phyloP scores from a whole-genome alignment of 2,329 filamentous ascomycete species.

The Fusarium veterinarium region DNA sequence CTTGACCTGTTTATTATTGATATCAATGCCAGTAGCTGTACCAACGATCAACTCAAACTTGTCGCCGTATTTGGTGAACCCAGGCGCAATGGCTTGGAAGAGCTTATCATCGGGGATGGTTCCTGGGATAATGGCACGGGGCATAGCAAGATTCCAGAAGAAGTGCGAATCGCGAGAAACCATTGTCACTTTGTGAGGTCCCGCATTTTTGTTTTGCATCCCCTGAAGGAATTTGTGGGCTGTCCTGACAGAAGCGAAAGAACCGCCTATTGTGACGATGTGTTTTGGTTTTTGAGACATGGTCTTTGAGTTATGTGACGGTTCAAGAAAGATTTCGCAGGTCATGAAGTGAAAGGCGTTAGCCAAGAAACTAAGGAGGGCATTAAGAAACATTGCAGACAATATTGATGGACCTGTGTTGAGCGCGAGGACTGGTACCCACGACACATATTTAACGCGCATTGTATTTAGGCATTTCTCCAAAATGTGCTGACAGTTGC shows the following conservation, averaged over 20 bases:
- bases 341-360: neutral
- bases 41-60: neutral
- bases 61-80: neutral
- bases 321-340: neutral
- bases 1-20: neutral
- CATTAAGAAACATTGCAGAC: neutral
- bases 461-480: neutral
- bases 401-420: accelerated
- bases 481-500: neutral
- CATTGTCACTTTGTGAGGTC: neutral
- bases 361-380: neutral
- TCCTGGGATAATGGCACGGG: neutral
- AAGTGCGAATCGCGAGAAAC: neutral
- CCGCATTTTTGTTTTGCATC: neutral
- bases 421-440: accelerated
- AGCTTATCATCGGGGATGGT: neutral
- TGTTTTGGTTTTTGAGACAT: slow-evolving; percentile 3
- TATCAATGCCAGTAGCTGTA: neutral
- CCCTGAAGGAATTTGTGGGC: neutral
- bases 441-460: neutral
- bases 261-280: neutral
- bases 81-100: neutral
- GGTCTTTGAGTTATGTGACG: neutral
- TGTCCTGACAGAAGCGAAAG: neutral
- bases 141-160: neutral